Conservation (phyloP, 805 yeast species). For the Candida saitoana region DNA sequence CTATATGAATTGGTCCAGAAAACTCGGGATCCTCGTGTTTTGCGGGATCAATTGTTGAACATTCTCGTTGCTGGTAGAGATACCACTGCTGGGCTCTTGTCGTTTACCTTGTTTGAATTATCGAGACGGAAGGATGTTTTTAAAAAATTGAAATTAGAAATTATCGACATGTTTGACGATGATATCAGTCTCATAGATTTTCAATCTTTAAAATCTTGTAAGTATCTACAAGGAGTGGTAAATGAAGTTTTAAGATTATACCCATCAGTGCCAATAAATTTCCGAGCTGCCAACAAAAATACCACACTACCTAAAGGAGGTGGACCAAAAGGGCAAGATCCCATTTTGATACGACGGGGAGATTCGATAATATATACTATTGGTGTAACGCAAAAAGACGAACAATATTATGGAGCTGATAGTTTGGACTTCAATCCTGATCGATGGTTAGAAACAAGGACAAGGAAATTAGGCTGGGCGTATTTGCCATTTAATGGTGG, state of each 20-base stretch:
- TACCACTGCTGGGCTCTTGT: conserved; percentile 35
- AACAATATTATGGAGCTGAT: conserved; percentile 30
- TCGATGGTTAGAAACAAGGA: conserved; percentile 32
- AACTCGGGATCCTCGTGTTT: conserved; percentile 32
- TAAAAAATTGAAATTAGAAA: conserved; percentile 24
- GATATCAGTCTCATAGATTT: conserved; percentile 26
- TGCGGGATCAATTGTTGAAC: conserved; percentile 39
- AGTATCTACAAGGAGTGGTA: conserved; percentile 33
- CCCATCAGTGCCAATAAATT: conserved; percentile 32
- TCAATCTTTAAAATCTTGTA: conserved; percentile 33
- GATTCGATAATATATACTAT: conserved; percentile 17
- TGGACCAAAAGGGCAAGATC: conserved; percentile 23
- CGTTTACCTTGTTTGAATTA: conserved; percentile 28
- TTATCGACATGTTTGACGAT: conserved; percentile 22
- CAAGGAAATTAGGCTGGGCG: conserved; percentile 42
- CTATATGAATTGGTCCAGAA: conserved; percentile 38
- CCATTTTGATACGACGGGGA: conserved; percentile 20
- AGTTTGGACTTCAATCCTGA: conserved; percentile 33
- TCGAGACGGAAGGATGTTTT: conserved; percentile 29
- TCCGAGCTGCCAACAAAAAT: conserved; percentile 24
- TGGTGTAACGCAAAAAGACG: conserved; percentile 19
- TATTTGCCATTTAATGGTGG: conserved; percentile 55
- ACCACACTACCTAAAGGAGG: conserved; percentile 33
- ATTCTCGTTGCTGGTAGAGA: conserved; percentile 40
- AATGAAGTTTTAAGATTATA: conserved; percentile 35